These are phyloP conservation scores for Globisporangium apiculatum DNA, from an alignment of 352 stramenopile genomes.

Conservation along the genomic window DNA sequence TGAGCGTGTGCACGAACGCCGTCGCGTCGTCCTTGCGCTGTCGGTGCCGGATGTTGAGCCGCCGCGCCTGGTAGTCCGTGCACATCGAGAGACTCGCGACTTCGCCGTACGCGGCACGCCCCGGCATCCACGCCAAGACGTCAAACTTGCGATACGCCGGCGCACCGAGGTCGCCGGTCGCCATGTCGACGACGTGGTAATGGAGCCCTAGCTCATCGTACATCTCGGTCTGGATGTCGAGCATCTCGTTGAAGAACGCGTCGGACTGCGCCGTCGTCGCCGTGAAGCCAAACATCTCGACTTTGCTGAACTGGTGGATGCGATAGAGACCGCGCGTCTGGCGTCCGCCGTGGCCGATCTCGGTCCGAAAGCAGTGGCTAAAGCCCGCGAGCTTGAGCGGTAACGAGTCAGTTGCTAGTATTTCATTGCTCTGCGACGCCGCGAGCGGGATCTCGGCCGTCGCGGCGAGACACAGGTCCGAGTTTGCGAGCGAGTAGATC, in stretches of 20 bases:
- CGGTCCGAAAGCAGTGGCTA: conserved; percentile 85
- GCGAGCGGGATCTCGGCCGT: conserved; percentile 87
- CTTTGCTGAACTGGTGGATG: conserved; percentile 89
- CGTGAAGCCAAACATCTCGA: conserved; percentile 86
- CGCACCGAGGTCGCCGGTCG: conserved; percentile 68
- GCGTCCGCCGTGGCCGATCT: conserved; percentile 74
- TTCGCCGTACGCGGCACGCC: conserved; percentile 68
- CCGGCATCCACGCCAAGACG: conserved; percentile 84
- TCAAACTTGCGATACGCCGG: conserved; percentile 86
- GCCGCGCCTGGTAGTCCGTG: conserved; percentile 85
- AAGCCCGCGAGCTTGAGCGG: conserved; percentile 77
- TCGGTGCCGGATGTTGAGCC: conserved; percentile 84
- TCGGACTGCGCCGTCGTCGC: conserved; percentile 61
- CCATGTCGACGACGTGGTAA: conserved; percentile 82
- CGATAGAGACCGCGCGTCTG: conserved; percentile 79
- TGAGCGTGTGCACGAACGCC: conserved; percentile 85
- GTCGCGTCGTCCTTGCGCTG: conserved; percentile 44
- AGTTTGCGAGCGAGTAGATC: conserved; percentile 82
- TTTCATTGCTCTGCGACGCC: conserved; percentile 66
- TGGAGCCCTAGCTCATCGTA: conserved; percentile 75
- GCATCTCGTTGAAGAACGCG: conserved; percentile 71
- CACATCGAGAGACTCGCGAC: conserved; percentile 86
- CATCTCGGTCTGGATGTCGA: conserved; percentile 69
- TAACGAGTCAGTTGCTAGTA: conserved; percentile 42
- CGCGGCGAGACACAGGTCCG: conserved; percentile 75